phyloP scores from a whole-genome alignment of 495 filamentous ascomycete genomes.

The Aspergillus kassunensis region DNA sequence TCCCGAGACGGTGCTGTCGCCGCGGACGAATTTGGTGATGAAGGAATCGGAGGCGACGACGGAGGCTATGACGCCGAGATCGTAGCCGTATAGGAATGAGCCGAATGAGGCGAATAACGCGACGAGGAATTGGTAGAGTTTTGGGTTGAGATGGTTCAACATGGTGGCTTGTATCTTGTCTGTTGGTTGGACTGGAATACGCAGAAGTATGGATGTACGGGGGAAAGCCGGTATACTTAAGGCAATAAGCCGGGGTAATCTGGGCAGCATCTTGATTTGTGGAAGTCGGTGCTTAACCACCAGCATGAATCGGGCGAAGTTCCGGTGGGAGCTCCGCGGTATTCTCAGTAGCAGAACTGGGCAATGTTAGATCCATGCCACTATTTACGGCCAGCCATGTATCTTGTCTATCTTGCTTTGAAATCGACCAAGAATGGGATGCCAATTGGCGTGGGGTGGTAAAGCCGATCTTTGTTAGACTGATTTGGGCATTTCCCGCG shows the following conservation, averaged over 20 bases:
- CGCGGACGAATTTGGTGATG: constrained; percentile 7
- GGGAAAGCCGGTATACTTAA: not conserved
- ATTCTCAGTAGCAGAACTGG: no score
- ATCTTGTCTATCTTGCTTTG: no score
- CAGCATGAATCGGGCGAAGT: not conserved
- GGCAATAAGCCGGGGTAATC: not conserved
- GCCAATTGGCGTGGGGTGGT: no score
- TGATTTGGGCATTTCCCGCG: no score
- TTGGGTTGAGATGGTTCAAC: constrained; percentile 1
- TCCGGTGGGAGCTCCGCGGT: not conserved
- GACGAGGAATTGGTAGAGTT: constrained; percentile 45
- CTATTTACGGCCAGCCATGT: no score
- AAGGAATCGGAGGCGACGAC: constrained; percentile 24
- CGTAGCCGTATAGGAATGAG: constrained; percentile 48
- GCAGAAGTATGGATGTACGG: not conserved
- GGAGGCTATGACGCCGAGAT: constrained; percentile 49
- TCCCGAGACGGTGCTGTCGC: not conserved
- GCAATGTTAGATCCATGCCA: no score
- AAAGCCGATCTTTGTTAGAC: no score
- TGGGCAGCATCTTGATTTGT: not conserved
- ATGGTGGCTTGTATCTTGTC: not conserved
- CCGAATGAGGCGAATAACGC: constrained; percentile 52
- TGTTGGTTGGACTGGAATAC: not conserved
- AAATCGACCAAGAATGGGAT: no score
- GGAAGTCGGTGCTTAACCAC: not conserved